Evolutionary conservation across 805 yeast species (phyloP).

Genomic region (Wickerhamiella sorbophila): DNA sequence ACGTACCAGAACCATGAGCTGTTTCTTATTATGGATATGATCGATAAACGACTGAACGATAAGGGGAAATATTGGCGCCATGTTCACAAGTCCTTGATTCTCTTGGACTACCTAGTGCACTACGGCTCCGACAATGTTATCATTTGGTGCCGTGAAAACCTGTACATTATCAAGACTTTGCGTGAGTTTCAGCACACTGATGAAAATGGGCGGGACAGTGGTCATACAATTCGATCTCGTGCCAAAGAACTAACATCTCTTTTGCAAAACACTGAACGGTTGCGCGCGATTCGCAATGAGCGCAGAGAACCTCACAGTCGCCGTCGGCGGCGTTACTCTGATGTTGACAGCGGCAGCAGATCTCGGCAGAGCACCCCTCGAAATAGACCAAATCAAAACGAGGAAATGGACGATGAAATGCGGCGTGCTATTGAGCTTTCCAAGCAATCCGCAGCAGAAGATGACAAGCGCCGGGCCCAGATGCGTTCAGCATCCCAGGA

Average conservation of each 20-base stretch:
- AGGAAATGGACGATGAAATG: conserved; percentile 52
- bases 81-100: conserved; percentile 77
- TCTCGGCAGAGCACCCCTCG: conserved; percentile 20
- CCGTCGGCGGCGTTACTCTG: conserved; percentile 8
- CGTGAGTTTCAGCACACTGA: conserved; percentile 79
- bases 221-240: conserved; percentile 73
- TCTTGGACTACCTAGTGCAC: conserved; percentile 76
- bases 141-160: conserved; percentile 78
- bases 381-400: conserved; percentile 27
- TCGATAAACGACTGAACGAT: conserved; percentile 82
- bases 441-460: conserved; percentile 70
- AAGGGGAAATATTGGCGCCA: conserved; percentile 97
- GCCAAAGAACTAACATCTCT: conserved; percentile 79
- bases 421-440: conserved; percentile 71
- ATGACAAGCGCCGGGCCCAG: conserved; percentile 36
- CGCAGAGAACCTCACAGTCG: conserved; percentile 14
- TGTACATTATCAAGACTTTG: conserved; percentile 76
- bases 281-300: conserved; percentile 45
- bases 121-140: conserved; percentile 82
- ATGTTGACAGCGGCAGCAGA: conserved; percentile 5
- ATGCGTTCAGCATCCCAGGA: conserved; percentile 36
- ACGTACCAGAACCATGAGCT: conserved; percentile 63
- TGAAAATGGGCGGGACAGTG: conserved; percentile 69
- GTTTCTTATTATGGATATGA: conserved; percentile 83
- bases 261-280: conserved; percentile 67